Conservation (phyloP, 768 basidiomycete genomes). For the Termitomyces sp. region DNA sequence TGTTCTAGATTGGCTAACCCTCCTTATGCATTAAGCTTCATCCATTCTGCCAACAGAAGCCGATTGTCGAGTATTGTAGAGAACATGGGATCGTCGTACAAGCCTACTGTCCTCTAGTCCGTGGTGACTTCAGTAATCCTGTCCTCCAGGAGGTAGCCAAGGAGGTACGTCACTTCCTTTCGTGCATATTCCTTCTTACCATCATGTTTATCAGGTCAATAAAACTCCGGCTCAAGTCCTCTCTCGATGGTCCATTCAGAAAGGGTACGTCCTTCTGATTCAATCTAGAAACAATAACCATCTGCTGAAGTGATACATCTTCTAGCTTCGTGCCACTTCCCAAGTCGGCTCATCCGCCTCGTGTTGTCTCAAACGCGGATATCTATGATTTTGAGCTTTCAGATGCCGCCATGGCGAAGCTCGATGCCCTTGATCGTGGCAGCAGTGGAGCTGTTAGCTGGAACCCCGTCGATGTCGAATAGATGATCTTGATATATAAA, state of each 20-base stretch:
- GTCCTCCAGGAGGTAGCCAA: slow-evolving; percentile 49
- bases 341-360: slow-evolving; percentile 64
- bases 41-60: slow-evolving; percentile 76
- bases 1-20: background rate
- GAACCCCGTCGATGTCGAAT: slow-evolving; percentile 73
- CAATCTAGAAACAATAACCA: too few relatives aligned
- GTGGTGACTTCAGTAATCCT: slow-evolving; percentile 52
- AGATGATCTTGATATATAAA: background rate
- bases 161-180: slow-evolving; percentile 42
- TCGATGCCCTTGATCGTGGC: slow-evolving; percentile 72
- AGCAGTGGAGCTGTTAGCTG: slow-evolving; percentile 71
- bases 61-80: slow-evolving; percentile 72
- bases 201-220: slow-evolving; percentile 34
- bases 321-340: slow-evolving; percentile 77
- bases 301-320: background rate
- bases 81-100: slow-evolving; percentile 56
- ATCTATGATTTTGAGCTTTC: slow-evolving; percentile 74
- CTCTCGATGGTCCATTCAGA: slow-evolving; percentile 87
- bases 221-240: slow-evolving; percentile 74
- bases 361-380: slow-evolving; percentile 70
- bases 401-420: slow-evolving; percentile 55
- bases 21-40: slow-evolving; percentile 50
- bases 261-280: slow-evolving; percentile 47
- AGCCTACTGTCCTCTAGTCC: slow-evolving; percentile 75
- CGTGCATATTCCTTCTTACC: background rate